These are phyloP conservation scores for Alnus rubra DNA, from an alignment of 306 rosid genomes.

Conservation along the genomic window DNA sequence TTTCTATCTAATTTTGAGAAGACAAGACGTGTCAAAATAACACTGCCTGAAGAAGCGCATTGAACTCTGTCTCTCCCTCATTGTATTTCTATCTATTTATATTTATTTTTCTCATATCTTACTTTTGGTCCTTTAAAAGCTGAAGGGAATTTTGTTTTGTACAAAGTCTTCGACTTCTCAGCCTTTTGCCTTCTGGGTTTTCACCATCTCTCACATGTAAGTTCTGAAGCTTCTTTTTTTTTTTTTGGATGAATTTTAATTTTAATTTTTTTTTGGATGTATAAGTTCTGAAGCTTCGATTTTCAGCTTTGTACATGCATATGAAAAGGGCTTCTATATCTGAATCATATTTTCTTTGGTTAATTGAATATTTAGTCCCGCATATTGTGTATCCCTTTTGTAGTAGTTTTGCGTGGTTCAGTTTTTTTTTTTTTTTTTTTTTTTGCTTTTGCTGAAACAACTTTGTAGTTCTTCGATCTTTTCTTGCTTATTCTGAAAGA, in stretches of 20 bases:
- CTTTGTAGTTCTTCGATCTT: slow-evolving; percentile 1
- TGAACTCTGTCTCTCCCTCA: not conserved
- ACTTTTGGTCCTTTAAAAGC: slow-evolving; percentile 14
- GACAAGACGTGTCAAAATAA: not conserved
- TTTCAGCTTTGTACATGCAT: not conserved
- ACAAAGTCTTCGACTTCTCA: slow-evolving; percentile 15
- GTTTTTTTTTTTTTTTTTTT: not conserved
- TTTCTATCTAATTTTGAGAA: not conserved
- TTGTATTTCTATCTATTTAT: not conserved
- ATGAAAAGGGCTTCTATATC: slow-evolving; percentile 23
- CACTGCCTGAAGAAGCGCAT: not conserved
- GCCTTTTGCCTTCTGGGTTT: slow-evolving; percentile 26
- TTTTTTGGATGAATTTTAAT: no score
- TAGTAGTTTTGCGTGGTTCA: not conserved
- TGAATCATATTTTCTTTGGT: slow-evolving; percentile 17
- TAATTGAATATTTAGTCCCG: not conserved
- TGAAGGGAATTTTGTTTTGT: slow-evolving; percentile 21
- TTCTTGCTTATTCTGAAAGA: slow-evolving; percentile 14
- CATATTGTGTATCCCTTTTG: not conserved
- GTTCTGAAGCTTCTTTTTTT: slow-evolving; percentile 10
- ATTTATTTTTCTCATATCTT: not conserved
- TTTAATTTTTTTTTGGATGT: no score
- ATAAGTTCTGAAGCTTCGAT: slow-evolving; percentile 38
- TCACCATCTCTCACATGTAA: slow-evolving; percentile 33
- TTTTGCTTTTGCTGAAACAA: slow-evolving; percentile 7